phyloP scores from a whole-genome alignment of 371 early-diverging fungal genomes.

The Mortierella polycephala region DNA sequence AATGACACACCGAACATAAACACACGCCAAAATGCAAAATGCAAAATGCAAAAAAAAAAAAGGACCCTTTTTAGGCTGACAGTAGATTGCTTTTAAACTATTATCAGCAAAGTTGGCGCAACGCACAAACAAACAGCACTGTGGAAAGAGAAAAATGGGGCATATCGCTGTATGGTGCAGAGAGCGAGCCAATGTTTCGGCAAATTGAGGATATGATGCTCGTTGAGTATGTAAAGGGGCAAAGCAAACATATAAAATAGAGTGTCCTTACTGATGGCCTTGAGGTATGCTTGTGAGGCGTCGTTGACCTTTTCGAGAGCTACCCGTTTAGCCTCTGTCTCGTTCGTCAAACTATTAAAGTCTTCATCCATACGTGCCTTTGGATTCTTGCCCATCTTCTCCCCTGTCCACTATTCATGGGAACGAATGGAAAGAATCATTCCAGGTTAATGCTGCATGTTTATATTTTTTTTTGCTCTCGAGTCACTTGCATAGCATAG shows the following conservation, averaged over 20 bases:
- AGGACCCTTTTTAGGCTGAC: background rate
- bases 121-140: too few relatives aligned
- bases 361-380: constrained; percentile 52
- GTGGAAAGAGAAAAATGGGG: background rate
- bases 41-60: too few relatives aligned
- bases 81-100: too few relatives aligned
- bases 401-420: constrained; percentile 49
- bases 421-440: background rate
- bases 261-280: constrained; percentile 47
- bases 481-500: constrained; percentile 3
- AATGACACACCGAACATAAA: background rate
- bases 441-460: background rate
- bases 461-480: background rate
- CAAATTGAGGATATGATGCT: background rate
- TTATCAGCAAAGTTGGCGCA: too few relatives aligned
- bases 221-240: background rate
- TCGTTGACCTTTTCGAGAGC: constrained; percentile 43
- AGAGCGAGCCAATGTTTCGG: background rate
- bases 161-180: background rate
- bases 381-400: constrained; percentile 47
- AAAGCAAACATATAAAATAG: background rate
- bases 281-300: constrained; percentile 49
- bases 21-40: background rate
- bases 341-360: constrained; percentile 38
- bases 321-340: constrained; percentile 47